Evolutionary conservation across 2,329 filamentous ascomycete genomes (phyloP).

Genomic region (Penicillium sp.): DNA sequence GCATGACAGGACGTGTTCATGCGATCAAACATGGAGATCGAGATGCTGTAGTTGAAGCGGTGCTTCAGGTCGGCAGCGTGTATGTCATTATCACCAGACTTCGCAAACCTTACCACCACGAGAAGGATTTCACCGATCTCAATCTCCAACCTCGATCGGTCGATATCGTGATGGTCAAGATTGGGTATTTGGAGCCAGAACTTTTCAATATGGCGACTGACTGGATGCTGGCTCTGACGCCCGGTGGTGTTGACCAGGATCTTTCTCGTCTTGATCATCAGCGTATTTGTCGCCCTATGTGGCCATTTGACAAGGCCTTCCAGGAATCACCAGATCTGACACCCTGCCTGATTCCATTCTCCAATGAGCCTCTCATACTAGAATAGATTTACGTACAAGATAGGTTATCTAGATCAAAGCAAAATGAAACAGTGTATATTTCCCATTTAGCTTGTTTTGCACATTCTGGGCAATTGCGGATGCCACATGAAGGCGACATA

Average conservation of each 20-base stretch:
- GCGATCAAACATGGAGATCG: slow-evolving; percentile 50
- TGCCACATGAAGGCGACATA: too few species aligned
- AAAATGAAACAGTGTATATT: too few species aligned
- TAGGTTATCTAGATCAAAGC: too few species aligned
- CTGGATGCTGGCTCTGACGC: slow-evolving; percentile 54
- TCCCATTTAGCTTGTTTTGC: too few species aligned
- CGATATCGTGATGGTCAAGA: slow-evolving; percentile 54
- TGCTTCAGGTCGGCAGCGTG: slow-evolving; percentile 49
- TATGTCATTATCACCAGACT: slow-evolving; percentile 51
- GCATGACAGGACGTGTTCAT: slow-evolving; percentile 50
- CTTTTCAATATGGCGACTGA: slow-evolving; percentile 52
- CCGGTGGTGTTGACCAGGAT: slow-evolving; percentile 54
- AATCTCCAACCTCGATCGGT: slow-evolving; percentile 44
- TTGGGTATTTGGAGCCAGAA: slow-evolving; percentile 54
- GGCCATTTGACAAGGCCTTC: slow-evolving; percentile 43
- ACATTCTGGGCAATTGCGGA: too few species aligned
- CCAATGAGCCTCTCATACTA: slow-evolving; percentile 14
- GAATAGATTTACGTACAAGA: too few species aligned
- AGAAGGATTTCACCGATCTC: slow-evolving; percentile 50
- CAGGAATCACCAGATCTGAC: slow-evolving; percentile 33
- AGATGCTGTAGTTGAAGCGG: slow-evolving; percentile 48
- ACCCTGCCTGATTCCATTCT: slow-evolving; percentile 36
- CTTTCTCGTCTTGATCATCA: slow-evolving; percentile 47
- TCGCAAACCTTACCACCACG: slow-evolving; percentile 53
- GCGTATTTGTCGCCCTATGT: slow-evolving; percentile 50